Evolutionary conservation across 2,329 filamentous ascomycete genomes (phyloP), one percentile per base, ranked within the genome.

Genomic region (Pseudopyricularia javanii): DNA sequence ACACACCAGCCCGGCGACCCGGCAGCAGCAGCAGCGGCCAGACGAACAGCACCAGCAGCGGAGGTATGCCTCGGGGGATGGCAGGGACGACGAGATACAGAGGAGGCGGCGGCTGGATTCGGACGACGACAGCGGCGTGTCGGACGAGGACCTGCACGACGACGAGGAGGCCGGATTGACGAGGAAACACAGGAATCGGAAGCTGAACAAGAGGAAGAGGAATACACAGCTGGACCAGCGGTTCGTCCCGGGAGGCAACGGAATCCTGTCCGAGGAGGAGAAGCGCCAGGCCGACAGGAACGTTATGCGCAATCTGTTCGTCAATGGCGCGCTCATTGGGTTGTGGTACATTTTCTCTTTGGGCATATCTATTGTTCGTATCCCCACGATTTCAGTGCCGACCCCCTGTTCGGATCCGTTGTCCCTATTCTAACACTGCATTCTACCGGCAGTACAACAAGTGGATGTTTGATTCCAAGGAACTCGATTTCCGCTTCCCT

Each of bases 381-480:
- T 20, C 40, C 40, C 51, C 43, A n/a, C n/a, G n/a, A n/a, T 20
- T 8, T 3, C 22, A 7, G 30, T 30, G 40, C 26, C 12, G 17
- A 20, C 8, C 45, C 30, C 8, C 20, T 43, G 15, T 24, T n/a
- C 33, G 24, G 43, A 7, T 12, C 24, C 12, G 47, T 48, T n/a
- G 47, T 60, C 22, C 12, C 17, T 20, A 11, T 65, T 63, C 64
- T 62, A 56, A 66, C 58, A 14, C 26, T 6, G 22, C 47, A 7
- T 40, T n/a, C 15, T 34, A 15, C 32, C n/a, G 32, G 50, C 58
- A 93, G 85, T 98, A 97, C 75, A 98, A 98, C 78, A 97, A 96
- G 73, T 97, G 93, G 93, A 97, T 98, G 91, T 97, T 98, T 70
- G 87, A 88, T 62, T 79, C 85, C 56, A 79, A 85, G 59, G 82